These are phyloP conservation scores for Fagopyrum tataricum DNA, from an alignment of 148 eudicot genomes.

Conservation along the genomic window DNA sequence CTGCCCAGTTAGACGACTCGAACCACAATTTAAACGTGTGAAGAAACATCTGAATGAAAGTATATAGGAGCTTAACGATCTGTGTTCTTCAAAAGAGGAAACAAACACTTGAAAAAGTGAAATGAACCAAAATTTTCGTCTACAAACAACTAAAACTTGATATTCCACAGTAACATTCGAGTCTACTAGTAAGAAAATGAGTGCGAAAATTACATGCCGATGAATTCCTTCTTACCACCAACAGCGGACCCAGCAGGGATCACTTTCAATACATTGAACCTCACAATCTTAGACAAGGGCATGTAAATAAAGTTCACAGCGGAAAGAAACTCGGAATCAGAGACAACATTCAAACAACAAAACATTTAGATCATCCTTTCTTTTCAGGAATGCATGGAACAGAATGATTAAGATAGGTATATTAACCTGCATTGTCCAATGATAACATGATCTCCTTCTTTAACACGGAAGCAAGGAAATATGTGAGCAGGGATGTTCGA, in stretches of 20 bases:
- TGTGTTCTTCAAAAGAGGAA: too few species aligned
- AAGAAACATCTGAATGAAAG: too few species aligned
- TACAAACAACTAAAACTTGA: too few species aligned
- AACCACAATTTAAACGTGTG: too few species aligned
- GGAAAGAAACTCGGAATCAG: not conserved
- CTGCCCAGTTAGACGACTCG: too few species aligned
- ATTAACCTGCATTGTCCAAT: slow-evolving; percentile 49
- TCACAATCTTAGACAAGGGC: slow-evolving; percentile 51
- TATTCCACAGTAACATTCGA: not conserved
- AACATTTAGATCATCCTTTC: too few species aligned
- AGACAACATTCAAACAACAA: not conserved
- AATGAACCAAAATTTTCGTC: too few species aligned
- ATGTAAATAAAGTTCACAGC: slow-evolving; percentile 9
- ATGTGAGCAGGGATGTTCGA: slow-evolving; percentile 15
- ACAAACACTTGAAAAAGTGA: too few species aligned
- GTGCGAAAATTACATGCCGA: slow-evolving; percentile 23
- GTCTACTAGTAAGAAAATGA: too few species aligned
- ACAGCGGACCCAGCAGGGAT: slow-evolving; percentile 45
- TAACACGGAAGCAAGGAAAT: slow-evolving; percentile 55
- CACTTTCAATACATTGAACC: slow-evolving; percentile 18
- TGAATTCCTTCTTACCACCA: slow-evolving; percentile 54
- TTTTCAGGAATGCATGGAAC: too few species aligned
- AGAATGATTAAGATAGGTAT: too few species aligned
- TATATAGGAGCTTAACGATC: too few species aligned
- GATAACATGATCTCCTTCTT: slow-evolving; percentile 52